These are phyloP conservation scores for Elsinoe fawcettii DNA, from an alignment of 2,329 filamentous ascomycete species.

Conservation along the genomic window DNA sequence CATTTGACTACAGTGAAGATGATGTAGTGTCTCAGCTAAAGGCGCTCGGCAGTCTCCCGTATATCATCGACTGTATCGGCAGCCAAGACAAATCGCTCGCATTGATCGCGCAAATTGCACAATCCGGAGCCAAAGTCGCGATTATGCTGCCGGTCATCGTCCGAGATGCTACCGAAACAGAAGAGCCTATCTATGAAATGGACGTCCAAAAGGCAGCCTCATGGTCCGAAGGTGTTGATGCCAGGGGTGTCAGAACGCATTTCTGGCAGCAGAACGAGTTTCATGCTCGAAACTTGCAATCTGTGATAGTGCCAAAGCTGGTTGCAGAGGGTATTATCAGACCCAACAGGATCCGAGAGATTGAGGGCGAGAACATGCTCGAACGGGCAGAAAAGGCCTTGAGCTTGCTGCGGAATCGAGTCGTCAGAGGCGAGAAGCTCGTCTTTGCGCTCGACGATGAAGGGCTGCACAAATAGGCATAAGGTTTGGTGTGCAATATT, in stretches of 20 bases:
- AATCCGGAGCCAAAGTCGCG: conserved; percentile 45
- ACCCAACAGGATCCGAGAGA: conserved; percentile 35
- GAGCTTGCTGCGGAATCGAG: conserved; percentile 36
- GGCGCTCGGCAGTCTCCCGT: conserved; percentile 31
- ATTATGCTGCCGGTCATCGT: conserved; percentile 55
- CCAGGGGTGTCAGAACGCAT: conserved; percentile 49
- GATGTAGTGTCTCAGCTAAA: conserved; percentile 24
- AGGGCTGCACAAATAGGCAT: not conserved
- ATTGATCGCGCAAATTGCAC: conserved; percentile 46
- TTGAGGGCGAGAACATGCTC: conserved; percentile 37
- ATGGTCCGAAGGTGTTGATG: conserved; percentile 48
- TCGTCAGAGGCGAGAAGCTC: conserved; percentile 39
- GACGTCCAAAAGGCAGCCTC: conserved; percentile 38
- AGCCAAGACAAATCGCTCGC: conserved; percentile 40
- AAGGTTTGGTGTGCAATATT: no score
- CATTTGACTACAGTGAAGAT: conserved; percentile 23
- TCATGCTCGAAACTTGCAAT: conserved; percentile 48
- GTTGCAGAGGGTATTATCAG: conserved; percentile 34
- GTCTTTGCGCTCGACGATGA: conserved; percentile 33
- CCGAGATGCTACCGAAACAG: conserved; percentile 41
- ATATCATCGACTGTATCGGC: conserved; percentile 51
- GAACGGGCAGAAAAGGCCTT: conserved; percentile 38
- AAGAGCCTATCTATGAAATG: conserved; percentile 48
- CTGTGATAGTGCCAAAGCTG: conserved; percentile 48
- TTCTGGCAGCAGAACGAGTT: conserved; percentile 49